These are phyloP conservation scores for Coemansia sp. DNA, from an alignment of 192 early-diverging fungal genomes.

Conservation along the genomic window DNA sequence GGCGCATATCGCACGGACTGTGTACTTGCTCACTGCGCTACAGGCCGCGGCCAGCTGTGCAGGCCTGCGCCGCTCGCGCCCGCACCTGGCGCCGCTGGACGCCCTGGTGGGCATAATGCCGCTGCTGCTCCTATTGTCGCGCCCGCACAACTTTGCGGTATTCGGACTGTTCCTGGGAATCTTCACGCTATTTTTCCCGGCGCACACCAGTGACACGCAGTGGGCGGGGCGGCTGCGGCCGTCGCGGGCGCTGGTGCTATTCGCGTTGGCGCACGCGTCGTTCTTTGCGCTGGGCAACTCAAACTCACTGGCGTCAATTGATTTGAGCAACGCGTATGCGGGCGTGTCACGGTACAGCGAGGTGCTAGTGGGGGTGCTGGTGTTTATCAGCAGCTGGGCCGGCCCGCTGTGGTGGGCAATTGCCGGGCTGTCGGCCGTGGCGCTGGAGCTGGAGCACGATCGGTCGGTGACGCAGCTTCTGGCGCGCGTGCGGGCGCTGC, in stretches of 20 bases:
- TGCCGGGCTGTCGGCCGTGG: constrained; percentile 38
- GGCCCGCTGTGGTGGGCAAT: constrained; percentile 63
- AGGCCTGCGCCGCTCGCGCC: neutral
- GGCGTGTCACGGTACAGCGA: constrained; percentile 66
- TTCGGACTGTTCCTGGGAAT: constrained; percentile 57
- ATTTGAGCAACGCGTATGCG: constrained; percentile 70
- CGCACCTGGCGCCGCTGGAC: constrained; percentile 13
- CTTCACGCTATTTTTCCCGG: constrained; percentile 34
- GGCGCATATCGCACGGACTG: constrained; percentile 14
- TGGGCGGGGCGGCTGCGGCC: constrained; percentile 4
- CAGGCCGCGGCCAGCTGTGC: neutral
- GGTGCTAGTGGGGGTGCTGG: constrained; percentile 57
- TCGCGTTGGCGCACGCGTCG: constrained; percentile 51
- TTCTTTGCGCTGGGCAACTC: constrained; percentile 72
- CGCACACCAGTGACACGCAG: neutral
- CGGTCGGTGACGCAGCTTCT: neutral
- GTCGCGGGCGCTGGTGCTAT: constrained; percentile 37
- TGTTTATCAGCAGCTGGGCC: constrained; percentile 69
- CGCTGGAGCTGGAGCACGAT: neutral
- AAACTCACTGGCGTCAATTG: constrained; percentile 74
- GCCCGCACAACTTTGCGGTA: constrained; percentile 59
- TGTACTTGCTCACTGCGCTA: constrained; percentile 5
- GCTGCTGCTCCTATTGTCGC: constrained; percentile 60
- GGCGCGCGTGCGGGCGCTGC: constrained; percentile 1
- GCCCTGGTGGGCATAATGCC: constrained; percentile 51